phyloP scores from a whole-genome alignment of 345 rosid genomes.

The Noccaea bulbosa region DNA sequence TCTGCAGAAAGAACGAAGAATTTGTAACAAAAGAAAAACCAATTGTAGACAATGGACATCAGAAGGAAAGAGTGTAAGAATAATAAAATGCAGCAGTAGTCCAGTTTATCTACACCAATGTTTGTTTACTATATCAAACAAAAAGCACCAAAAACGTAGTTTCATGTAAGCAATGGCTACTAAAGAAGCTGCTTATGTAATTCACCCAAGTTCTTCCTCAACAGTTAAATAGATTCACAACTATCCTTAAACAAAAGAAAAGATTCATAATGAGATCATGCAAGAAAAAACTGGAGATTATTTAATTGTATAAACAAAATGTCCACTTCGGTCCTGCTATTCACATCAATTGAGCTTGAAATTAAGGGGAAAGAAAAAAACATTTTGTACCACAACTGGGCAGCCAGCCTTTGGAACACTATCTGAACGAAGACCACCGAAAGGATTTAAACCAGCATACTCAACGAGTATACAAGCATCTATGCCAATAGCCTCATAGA shows the following conservation, averaged over 20 bases:
- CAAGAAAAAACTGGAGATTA: neutral
- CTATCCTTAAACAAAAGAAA: neutral
- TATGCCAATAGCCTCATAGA: slow-evolving; percentile 93
- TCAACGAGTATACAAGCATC: slow-evolving; percentile 98
- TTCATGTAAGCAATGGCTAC: neutral
- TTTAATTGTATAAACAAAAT: neutral
- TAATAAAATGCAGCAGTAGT: neutral
- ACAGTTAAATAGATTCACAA: slow-evolving; percentile 1
- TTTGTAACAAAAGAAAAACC: neutral
- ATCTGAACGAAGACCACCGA: slow-evolving; percentile 88
- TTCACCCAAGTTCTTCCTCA: slow-evolving; percentile 15
- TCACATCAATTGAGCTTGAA: slow-evolving; percentile 23
- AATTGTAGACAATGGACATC: neutral
- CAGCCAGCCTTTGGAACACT: slow-evolving; percentile 96
- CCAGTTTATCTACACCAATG: neutral
- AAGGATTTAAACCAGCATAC: slow-evolving; percentile 95
- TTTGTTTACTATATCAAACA: slow-evolving; percentile 9
- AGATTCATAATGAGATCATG: neutral
- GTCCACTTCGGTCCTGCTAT: neutral
- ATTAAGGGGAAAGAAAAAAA: neutral
- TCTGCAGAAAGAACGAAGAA: slow-evolving; percentile 57
- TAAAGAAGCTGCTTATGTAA: slow-evolving; percentile 4
- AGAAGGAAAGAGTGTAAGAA: neutral
- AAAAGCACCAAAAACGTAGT: slow-evolving; percentile 6
- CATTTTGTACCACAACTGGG: slow-evolving; percentile 75